phyloP scores from a whole-genome alignment of 306 rosid species.

The Notholithocarpus densiflorus region DNA sequence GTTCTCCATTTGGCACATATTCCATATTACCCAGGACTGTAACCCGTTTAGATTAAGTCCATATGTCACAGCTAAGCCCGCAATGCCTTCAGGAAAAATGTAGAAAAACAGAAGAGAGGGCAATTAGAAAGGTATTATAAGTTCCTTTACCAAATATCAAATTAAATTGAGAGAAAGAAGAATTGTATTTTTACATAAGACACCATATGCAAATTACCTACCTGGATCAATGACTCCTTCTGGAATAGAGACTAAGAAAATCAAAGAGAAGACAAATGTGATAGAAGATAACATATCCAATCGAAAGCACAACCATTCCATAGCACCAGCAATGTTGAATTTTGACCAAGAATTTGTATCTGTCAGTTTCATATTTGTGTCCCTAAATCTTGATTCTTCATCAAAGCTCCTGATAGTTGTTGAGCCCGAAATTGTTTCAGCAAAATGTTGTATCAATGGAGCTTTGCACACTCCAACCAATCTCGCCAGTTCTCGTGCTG shows the following conservation, averaged over 20 bases:
- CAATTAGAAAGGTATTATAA: neutral
- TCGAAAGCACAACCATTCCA: constrained; percentile 83
- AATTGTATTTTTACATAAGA: neutral
- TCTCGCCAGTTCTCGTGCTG: constrained; percentile 80
- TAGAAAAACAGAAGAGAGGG: neutral
- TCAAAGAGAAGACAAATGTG: constrained; percentile 62
- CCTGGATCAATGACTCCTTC: constrained; percentile 80
- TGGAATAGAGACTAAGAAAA: constrained; percentile 70
- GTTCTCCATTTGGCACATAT: constrained; percentile 60
- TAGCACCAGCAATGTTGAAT: constrained; percentile 63
- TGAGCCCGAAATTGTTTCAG: constrained; percentile 79
- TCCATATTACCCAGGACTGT: constrained; percentile 45
- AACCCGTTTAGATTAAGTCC: constrained; percentile 61
- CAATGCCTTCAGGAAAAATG: constrained; percentile 45
- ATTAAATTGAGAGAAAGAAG: neutral
- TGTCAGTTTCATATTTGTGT: constrained; percentile 60
- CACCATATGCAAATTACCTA: constrained; percentile 13
- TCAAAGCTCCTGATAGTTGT: constrained; percentile 85
- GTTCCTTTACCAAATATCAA: neutral
- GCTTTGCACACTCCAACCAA: constrained; percentile 86
- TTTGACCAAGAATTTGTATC: constrained; percentile 70
- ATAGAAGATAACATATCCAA: constrained; percentile 62
- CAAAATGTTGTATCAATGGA: constrained; percentile 78
- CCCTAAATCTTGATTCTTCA: constrained; percentile 64
- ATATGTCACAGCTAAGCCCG: constrained; percentile 84